Evolutionary conservation across 176 grass and related monocot species (phyloP).

Genomic region (Saccharum officinarum): DNA sequence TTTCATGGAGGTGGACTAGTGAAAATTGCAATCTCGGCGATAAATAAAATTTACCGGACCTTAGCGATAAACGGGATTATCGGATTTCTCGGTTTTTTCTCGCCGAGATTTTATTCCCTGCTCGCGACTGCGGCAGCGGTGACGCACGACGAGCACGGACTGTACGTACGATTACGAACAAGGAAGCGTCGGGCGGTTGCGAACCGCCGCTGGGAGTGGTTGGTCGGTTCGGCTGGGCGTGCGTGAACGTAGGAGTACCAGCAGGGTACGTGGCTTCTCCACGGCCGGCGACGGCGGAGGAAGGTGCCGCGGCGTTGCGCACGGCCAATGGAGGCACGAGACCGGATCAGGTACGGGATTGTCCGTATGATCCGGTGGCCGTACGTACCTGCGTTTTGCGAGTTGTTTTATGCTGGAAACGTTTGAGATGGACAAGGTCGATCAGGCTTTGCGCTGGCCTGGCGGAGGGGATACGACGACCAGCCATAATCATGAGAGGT

Average conservation of each 20-base stretch:
- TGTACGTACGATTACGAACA: neutral
- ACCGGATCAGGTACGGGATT: neutral
- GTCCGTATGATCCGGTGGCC: neutral
- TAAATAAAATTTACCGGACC: too few species aligned
- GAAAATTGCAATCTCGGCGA: too few species aligned
- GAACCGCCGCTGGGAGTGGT: neutral
- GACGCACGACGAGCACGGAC: conserved; percentile 11
- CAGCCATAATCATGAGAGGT: neutral
- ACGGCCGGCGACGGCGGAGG: neutral
- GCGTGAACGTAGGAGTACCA: neutral
- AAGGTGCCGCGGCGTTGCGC: conserved; percentile 30
- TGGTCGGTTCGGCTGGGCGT: neutral
- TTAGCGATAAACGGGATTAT: too few species aligned
- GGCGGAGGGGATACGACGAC: too few species aligned
- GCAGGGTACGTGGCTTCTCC: conserved; percentile 6
- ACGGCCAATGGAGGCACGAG: neutral
- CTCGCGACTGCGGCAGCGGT: neutral
- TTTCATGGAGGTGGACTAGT: too few species aligned
- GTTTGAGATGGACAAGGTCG: too few species aligned
- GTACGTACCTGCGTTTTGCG: neutral
- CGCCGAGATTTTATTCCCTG: too few species aligned
- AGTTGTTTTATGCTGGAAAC: too few species aligned
- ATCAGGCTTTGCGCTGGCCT: too few species aligned
- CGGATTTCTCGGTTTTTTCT: too few species aligned
- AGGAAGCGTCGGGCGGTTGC: conserved; percentile 21